Conservation (phyloP, 306 rosid species). For the Rosa lucieae region DNA sequence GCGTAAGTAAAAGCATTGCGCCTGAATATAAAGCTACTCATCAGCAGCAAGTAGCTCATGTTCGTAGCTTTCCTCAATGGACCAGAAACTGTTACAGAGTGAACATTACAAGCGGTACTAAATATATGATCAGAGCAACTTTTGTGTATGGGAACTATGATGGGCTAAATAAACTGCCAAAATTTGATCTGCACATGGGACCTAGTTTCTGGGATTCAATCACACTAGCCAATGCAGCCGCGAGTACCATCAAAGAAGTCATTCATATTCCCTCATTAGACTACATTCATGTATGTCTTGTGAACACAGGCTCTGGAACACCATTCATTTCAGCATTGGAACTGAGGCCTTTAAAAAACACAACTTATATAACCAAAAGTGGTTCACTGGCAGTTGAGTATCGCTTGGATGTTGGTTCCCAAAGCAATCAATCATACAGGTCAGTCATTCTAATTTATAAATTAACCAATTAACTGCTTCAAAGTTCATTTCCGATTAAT, state of each 20-base stretch:
- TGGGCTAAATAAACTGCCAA: slow-evolving; percentile 22
- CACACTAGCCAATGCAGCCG: slow-evolving; percentile 2
- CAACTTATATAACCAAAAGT: slow-evolving; percentile 14
- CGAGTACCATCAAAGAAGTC: slow-evolving; percentile 16
- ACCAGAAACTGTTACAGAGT: slow-evolving; percentile 55
- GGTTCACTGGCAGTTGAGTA: slow-evolving; percentile 17
- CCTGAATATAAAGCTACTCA: neutral
- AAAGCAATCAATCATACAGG: slow-evolving; percentile 33
- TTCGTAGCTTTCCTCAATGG: slow-evolving; percentile 61
- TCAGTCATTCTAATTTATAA: slow-evolving; percentile 12
- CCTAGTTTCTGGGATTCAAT: slow-evolving; percentile 39
- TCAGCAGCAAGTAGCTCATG: slow-evolving; percentile 25
- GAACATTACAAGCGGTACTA: slow-evolving; percentile 24
- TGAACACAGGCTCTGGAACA: slow-evolving; percentile 38
- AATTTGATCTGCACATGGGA: slow-evolving; percentile 51
- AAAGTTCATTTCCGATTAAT: neutral
- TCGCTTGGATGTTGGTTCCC: slow-evolving; percentile 39
- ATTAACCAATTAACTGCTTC: neutral
- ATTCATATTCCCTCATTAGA: slow-evolving; percentile 38
- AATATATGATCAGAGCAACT: slow-evolving; percentile 36
- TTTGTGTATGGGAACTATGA: slow-evolving; percentile 57
- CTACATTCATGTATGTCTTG: slow-evolving; percentile 38
- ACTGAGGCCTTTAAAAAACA: slow-evolving; percentile 36
- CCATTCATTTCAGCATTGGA: slow-evolving; percentile 63
- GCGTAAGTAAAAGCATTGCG: slow-evolving; percentile 22